These are phyloP conservation scores for Pleodorina starrii DNA, from an alignment of 139 green algal genomes.

Conservation along the genomic window DNA sequence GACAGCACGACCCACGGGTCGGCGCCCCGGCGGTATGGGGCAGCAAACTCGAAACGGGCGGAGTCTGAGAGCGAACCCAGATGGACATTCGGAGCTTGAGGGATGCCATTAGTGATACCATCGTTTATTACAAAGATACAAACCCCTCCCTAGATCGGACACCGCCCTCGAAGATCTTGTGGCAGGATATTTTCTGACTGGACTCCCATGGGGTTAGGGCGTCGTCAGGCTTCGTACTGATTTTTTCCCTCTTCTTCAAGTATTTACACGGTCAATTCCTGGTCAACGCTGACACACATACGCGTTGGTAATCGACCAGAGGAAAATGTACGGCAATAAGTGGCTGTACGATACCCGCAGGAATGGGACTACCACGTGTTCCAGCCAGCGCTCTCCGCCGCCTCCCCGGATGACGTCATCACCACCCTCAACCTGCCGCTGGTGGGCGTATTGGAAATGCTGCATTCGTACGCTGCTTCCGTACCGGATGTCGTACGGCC, in stretches of 20 bases:
- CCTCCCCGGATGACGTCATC: constrained; percentile 20
- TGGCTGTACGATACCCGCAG: constrained; percentile 1
- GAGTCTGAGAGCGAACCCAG: no score
- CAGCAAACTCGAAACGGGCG: not conserved
- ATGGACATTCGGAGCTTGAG: not conserved
- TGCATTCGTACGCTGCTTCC: constrained; percentile 26
- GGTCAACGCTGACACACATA: no score
- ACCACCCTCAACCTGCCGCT: constrained; percentile 59
- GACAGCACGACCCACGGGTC: not conserved
- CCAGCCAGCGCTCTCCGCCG: not conserved
- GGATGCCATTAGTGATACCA: not conserved
- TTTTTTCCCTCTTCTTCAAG: no score
- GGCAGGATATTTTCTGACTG: not conserved
- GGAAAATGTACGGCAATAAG: not conserved
- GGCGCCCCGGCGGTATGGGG: not conserved
- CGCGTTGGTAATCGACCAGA: no score
- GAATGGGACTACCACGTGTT: constrained; percentile 55
- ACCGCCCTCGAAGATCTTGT: not conserved
- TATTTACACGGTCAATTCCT: no score
- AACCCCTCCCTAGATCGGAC: not conserved
- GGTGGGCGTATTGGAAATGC: constrained; percentile 50
- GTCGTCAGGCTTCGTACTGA: not conserved
- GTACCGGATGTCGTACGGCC: not conserved
- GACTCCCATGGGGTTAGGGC: not conserved
- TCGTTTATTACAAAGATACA: not conserved